Base-by-base conservation (phyloP, 2,329 filamentous ascomycete genomes). In the Alternaria sp. region DNA sequence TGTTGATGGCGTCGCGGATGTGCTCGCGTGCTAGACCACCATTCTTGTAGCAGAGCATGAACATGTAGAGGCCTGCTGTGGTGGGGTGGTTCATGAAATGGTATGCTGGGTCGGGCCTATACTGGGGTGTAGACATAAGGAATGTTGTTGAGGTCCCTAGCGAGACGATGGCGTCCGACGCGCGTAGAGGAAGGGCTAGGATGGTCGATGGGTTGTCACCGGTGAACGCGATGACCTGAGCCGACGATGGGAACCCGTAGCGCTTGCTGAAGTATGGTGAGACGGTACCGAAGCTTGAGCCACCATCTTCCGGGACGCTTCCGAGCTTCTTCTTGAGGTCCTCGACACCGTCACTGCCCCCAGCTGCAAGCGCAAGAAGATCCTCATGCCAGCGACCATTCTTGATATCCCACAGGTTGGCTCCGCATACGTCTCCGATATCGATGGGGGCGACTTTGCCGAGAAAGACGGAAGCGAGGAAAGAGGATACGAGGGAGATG, bases 1-100 rank as follows among this genome's bases (percentile, higher is more conserved):
- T 81, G 65, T 93, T 91, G 56, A 98, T 88, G 0, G 88, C 85
- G 76, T 99, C 93, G 58, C 96, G 91, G 66, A 98, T 88, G 73
- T 92, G 90, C 79, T 99, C 96, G 47, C 96, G 91, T 2, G 96
- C 95, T 1, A 98, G 88, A 3, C 93, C 93, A 70, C 96, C 96
- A 81, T 99, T 99, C 83, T 98, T 98, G 85, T 98, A 99, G 86
- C 96, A 99, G 36, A 99, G 89, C 96, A 99, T 99, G 82, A 99
- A 98, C 96, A 99, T 98, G 86, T 97, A 97, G 63, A 97, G 87
- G 1, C 92, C 93, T 0, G 90, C 84, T 1, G 93, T 97, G 47
- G 93, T 96, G 2, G 96, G 96, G 81, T 98, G 94, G 83, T 97
- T 97, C 88, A 98, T 96, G 85, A 98, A 97, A 83, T 99, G 96